Evolutionary conservation across 345 rosid genomes (phyloP).

Genomic region (Raphanus raphanistrum): DNA sequence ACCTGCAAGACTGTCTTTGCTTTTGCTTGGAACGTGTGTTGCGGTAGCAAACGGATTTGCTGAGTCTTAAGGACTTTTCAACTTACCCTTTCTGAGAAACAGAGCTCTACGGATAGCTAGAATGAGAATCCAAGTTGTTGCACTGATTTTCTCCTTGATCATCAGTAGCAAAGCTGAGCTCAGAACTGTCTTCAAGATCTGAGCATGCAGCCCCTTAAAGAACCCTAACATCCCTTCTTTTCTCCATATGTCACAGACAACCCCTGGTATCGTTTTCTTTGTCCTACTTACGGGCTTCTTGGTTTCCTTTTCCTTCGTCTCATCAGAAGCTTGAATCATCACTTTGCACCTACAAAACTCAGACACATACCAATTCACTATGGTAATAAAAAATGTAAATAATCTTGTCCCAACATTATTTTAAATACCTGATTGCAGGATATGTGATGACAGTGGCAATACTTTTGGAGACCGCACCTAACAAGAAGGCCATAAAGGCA

Average conservation of each 20-base stretch:
- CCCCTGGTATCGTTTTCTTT: constrained; percentile 53
- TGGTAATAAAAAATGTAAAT: background rate
- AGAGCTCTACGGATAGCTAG: constrained; percentile 65
- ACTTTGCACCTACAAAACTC: constrained; percentile 72
- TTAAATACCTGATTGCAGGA: constrained; percentile 88
- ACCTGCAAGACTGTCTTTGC: constrained; percentile 1
- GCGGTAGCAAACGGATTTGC: background rate
- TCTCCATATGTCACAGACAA: constrained; percentile 64
- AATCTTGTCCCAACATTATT: background rate
- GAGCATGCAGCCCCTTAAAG: constrained; percentile 83
- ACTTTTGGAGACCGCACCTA: constrained; percentile 90
- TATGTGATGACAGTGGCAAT: constrained; percentile 78
- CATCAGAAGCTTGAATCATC: constrained; percentile 77
- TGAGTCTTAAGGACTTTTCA: constrained; percentile 41
- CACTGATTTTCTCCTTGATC: constrained; percentile 92
- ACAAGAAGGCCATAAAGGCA: constrained; percentile 77
- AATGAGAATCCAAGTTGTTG: constrained; percentile 72
- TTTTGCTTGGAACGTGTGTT: constrained; percentile 1
- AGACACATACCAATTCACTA: background rate
- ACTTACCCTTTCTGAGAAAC: constrained; percentile 36
- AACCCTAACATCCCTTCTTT: constrained; percentile 77
- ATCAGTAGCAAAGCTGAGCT: constrained; percentile 93
- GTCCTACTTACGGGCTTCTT: constrained; percentile 39
- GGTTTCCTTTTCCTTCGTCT: constrained; percentile 46
- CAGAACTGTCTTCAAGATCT: constrained; percentile 89